Conservation (phyloP, 257 asterid genomes). For the Nicotiana otophora region DNA sequence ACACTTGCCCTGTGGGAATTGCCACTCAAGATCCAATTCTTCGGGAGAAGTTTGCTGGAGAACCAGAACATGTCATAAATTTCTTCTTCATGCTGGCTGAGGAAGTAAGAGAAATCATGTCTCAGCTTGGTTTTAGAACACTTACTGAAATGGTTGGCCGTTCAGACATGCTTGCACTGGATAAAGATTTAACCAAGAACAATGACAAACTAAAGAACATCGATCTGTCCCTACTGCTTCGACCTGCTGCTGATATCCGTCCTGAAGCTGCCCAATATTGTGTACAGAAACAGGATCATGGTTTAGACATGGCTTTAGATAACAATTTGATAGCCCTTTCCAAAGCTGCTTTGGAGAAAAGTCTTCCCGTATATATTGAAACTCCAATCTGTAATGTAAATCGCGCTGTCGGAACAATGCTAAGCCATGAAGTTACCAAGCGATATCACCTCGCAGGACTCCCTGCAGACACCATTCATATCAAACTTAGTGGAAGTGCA, state of each 20-base stretch:
- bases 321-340: constrained; percentile 63
- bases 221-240: constrained; percentile 81
- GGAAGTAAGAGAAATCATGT: constrained; percentile 93
- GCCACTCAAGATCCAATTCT: constrained; percentile 99
- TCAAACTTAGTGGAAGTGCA: constrained; percentile 91
- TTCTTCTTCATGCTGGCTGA: constrained; percentile 98
- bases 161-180: constrained; percentile 89
- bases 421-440: constrained; percentile 92
- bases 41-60: constrained; percentile 91
- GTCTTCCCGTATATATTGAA: constrained; percentile 82
- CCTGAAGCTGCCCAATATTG: constrained; percentile 97
- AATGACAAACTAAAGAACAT: constrained; percentile 86
- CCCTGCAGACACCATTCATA: constrained; percentile 77
- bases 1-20: constrained; percentile 98
- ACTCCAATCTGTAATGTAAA: constrained; percentile 79
- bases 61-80: constrained; percentile 95
- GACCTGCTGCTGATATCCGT: constrained; percentile 95
- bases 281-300: constrained; percentile 96
- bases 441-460: constrained; percentile 70
- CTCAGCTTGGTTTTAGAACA: constrained; percentile 80
- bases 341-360: constrained; percentile 69
- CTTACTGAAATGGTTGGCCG: constrained; percentile 94
- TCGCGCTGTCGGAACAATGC: constrained; percentile 98
- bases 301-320: constrained; percentile 92
- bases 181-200: constrained; percentile 54